phyloP scores from a whole-genome alignment of 768 basidiomycete species.

The Kwoniella bestiolae region DNA sequence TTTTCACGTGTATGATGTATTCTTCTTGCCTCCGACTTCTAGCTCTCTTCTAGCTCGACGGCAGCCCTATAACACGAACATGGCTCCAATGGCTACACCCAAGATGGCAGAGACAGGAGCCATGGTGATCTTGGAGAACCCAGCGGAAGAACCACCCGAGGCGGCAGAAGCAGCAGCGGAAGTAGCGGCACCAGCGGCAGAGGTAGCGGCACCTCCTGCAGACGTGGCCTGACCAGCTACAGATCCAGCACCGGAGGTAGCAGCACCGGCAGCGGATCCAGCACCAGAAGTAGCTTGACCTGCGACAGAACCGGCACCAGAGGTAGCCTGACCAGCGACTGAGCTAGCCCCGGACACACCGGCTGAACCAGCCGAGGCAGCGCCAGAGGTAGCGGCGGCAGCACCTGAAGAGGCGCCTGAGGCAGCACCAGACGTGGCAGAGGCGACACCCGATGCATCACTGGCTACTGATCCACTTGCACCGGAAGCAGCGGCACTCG shows the following conservation, averaged over 20 bases:
- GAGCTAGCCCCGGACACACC: conserved; percentile 21
- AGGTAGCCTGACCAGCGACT: conserved; percentile 1
- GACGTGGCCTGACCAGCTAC: conserved; percentile 7
- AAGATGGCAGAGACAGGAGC: conserved; percentile 18
- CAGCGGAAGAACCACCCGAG: conserved; percentile 17
- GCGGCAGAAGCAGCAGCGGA: conserved; percentile 26
- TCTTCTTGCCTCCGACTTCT: background rate
- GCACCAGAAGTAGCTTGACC: conserved; percentile 15
- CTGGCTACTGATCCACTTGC: background rate
- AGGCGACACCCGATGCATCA: background rate
- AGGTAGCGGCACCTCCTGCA: conserved; percentile 9
- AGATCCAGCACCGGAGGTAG: conserved; percentile 19
- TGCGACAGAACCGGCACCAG: conserved; percentile 4
- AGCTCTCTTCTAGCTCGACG: background rate
- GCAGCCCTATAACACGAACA: background rate
- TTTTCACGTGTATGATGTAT: background rate
- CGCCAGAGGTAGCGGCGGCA: background rate
- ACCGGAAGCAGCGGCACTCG: background rate
- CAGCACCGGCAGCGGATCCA: conserved; percentile 13
- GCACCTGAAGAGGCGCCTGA: conserved; percentile 11
- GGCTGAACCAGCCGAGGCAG: conserved; percentile 13
- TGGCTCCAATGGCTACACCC: conserved; percentile 12
- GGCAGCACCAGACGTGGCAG: background rate
- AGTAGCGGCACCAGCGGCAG: conserved; percentile 1
- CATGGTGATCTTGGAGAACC: background rate